Conservation (phyloP, 2,329 filamentous ascomycete species). For the Scedosporium minutisporum region DNA sequence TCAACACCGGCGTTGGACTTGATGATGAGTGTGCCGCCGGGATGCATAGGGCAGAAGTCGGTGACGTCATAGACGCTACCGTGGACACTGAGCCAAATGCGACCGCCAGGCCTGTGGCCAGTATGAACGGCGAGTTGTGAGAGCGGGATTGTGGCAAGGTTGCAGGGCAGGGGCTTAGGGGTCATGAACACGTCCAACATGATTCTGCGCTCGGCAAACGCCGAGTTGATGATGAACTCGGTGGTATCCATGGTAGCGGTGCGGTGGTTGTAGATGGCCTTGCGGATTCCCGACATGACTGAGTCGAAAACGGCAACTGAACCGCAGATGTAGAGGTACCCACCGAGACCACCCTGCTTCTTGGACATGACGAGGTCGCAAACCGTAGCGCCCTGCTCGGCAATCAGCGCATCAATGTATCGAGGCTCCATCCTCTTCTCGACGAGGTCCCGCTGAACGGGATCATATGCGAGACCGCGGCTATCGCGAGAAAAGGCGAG, state of each 20-base stretch:
- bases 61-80: conserved; percentile 44
- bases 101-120: conserved; percentile 34
- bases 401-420: conserved; percentile 42
- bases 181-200: conserved; percentile 51
- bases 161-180: conserved; percentile 40
- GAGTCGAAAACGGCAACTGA: conserved; percentile 32
- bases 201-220: conserved; percentile 44
- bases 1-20: conserved; percentile 46
- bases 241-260: conserved; percentile 41
- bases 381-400: conserved; percentile 38
- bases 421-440: conserved; percentile 38
- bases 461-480: conserved; percentile 35
- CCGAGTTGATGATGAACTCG: conserved; percentile 39
- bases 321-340: conserved; percentile 18
- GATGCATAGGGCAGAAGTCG: conserved; percentile 43
- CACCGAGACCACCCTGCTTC: conserved; percentile 39
- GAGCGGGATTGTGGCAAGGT: conserved; percentile 37
- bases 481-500: conserved; percentile 42
- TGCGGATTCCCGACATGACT: conserved; percentile 45
- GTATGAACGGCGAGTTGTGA: conserved; percentile 41
- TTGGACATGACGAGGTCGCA: conserved; percentile 48
- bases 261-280: conserved; percentile 43
- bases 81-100: conserved; percentile 43
- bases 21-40: conserved; percentile 42
- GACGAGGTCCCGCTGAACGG: conserved; percentile 28